A percentile compares a stretch with the other conserved stretches of the same genome.
phyloP scores from a whole-genome alignment of 345 rosid genomes.

The Trapa incisa region DNA sequence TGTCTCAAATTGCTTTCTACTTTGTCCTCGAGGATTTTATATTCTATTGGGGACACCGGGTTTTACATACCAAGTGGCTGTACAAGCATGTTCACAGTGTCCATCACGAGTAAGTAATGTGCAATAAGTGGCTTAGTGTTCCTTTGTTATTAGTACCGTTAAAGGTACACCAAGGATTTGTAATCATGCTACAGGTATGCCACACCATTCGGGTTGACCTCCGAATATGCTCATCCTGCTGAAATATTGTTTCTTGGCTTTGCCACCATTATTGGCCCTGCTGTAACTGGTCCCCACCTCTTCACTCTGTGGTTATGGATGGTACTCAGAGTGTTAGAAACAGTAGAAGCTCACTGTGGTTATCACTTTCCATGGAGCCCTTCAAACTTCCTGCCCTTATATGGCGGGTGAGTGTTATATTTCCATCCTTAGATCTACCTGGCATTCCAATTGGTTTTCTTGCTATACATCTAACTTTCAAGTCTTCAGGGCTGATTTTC shows the following conservation, averaged over 20 bases:
- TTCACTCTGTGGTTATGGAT: slow-evolving; percentile 91
- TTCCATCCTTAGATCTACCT: background rate
- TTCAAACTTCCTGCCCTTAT: slow-evolving; percentile 80
- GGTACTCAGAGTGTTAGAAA: slow-evolving; percentile 81
- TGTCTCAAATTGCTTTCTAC: slow-evolving; percentile 68
- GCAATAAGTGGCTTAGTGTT: background rate
- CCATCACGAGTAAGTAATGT: slow-evolving; percentile 83
- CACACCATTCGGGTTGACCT: slow-evolving; percentile 94
- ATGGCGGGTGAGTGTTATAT: slow-evolving; percentile 68
- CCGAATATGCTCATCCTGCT: slow-evolving; percentile 97
- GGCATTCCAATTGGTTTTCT: slow-evolving; percentile 1
- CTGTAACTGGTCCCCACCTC: slow-evolving; percentile 93
- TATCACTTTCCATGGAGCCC: slow-evolving; percentile 98
- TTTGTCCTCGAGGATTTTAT: slow-evolving; percentile 93
- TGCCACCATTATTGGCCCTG: slow-evolving; percentile 91
- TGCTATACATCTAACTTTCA: slow-evolving; percentile 5
- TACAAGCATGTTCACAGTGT: slow-evolving; percentile 95
- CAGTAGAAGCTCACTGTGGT: slow-evolving; percentile 98
- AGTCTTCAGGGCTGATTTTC: slow-evolving; percentile 83
- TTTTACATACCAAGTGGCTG: slow-evolving; percentile 91
- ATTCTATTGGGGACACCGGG: slow-evolving; percentile 97
- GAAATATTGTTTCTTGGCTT: slow-evolving; percentile 92
- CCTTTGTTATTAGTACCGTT: background rate
- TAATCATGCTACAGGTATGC: slow-evolving; percentile 50
- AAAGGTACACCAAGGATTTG: slow-evolving; percentile 1